These are phyloP conservation scores for Tricholoma furcatifolium DNA, from an alignment of 768 basidiomycete species.

Conservation along the genomic window DNA sequence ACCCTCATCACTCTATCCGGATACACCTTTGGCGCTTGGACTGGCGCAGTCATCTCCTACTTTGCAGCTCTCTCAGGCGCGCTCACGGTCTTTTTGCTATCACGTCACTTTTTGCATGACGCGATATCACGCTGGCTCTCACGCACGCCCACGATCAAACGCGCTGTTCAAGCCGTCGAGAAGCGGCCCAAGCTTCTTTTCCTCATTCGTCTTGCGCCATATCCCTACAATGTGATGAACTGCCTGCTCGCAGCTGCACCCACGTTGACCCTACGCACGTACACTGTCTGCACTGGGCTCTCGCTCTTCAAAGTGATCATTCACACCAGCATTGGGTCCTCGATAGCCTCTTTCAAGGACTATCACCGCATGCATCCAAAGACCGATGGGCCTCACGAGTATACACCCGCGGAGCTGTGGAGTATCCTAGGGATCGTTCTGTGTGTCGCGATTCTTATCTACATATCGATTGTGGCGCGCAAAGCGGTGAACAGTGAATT, in stretches of 20 bases:
- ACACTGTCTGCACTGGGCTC: conserved; percentile 76
- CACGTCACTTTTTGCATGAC: conserved; percentile 70
- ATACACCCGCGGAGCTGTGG: conserved; percentile 54
- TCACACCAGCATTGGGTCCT: conserved; percentile 85
- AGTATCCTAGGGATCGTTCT: conserved; percentile 69
- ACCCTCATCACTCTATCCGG: conserved; percentile 91
- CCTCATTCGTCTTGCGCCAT: conserved; percentile 89
- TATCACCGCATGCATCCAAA: conserved; percentile 44
- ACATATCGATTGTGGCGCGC: conserved; percentile 79
- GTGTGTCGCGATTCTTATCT: conserved; percentile 74
- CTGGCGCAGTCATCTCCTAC: conserved; percentile 86
- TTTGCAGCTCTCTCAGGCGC: conserved; percentile 83
- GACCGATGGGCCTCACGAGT: conserved; percentile 41
- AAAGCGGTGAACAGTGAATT: conserved; percentile 54
- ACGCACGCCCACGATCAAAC: conserved; percentile 67
- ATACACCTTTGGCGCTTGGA: conserved; percentile 85
- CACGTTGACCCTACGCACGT: conserved; percentile 75
- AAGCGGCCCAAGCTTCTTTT: conserved; percentile 85
- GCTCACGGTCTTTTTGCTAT: conserved; percentile 77
- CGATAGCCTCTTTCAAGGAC: conserved; percentile 81
- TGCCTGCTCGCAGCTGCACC: conserved; percentile 88
- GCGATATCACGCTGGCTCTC: conserved; percentile 72
- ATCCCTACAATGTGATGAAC: conserved; percentile 95
- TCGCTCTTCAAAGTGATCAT: conserved; percentile 89
- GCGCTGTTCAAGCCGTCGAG: conserved; percentile 86